phyloP scores from a whole-genome alignment of 2,329 filamentous ascomycete genomes.

The Apiospora rasikravindrae region DNA sequence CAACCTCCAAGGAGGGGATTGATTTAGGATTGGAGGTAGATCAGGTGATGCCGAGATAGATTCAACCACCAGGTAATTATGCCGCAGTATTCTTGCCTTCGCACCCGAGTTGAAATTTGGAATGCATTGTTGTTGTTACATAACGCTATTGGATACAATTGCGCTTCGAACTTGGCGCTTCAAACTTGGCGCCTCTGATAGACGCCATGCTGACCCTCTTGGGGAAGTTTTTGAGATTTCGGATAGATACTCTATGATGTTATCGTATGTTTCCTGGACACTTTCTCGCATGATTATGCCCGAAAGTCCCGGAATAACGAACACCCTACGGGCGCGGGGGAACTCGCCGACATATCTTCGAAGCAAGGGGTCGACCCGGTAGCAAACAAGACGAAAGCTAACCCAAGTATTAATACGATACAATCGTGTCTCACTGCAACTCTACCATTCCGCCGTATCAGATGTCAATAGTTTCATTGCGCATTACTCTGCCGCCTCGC shows the following conservation, averaged over 20 bases:
- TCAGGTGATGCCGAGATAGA: neutral
- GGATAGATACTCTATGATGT: no score
- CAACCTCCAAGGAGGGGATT: neutral
- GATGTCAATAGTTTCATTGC: neutral
- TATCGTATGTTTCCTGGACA: neutral
- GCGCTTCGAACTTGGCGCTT: neutral
- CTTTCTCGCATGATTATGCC: neutral
- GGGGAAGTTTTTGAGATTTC: neutral
- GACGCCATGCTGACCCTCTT: neutral
- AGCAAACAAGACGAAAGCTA: neutral
- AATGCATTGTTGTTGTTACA: neutral
- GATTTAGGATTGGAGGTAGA: neutral
- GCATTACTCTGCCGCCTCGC: neutral
- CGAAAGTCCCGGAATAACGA: neutral
- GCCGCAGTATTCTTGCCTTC: neutral
- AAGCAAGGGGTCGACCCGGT: neutral
- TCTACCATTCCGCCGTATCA: neutral
- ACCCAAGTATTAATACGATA: neutral
- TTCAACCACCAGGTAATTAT: neutral
- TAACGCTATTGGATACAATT: neutral
- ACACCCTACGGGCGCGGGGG: neutral
- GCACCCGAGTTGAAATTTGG: neutral
- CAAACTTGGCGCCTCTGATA: neutral
- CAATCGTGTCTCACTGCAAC: neutral
- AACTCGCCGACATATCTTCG: neutral